Conservation (phyloP, 75 land plant genomes). For the Selaginella tamariscina region DNA sequence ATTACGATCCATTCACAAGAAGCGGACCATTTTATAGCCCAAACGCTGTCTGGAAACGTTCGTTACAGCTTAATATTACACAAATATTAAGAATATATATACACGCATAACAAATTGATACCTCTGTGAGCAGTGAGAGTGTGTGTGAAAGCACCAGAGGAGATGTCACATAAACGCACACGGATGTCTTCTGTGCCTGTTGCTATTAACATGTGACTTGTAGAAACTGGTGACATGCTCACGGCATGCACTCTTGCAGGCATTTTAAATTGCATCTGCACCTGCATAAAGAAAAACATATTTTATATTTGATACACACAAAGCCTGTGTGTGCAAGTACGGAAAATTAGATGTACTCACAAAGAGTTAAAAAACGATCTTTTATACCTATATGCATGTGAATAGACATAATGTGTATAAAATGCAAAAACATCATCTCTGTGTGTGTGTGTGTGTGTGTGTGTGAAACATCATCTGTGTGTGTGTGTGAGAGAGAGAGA, state of each 20-base stretch:
- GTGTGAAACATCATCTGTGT: no score
- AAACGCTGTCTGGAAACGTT: constrained; percentile 57
- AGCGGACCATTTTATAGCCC: constrained; percentile 84
- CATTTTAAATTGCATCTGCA: constrained; percentile 73
- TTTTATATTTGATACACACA: not conserved
- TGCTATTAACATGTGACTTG: constrained; percentile 86
- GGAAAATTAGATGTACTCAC: no score
- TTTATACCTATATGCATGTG: no score
- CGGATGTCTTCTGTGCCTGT: constrained; percentile 86
- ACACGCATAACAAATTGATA: no score
- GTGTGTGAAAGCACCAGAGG: constrained; percentile 90
- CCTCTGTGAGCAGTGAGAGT: constrained; percentile 91
- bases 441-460: no score
- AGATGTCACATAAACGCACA: constrained; percentile 85
- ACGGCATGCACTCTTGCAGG: constrained; percentile 74
- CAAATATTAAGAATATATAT: not conserved
- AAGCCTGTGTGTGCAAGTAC: no score
- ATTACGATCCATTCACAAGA: constrained; percentile 77
- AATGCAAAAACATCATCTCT: no score
- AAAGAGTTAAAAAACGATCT: no score
- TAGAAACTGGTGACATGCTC: constrained; percentile 76
- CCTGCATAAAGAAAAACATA: constrained; percentile 27
- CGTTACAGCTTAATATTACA: constrained; percentile 11
- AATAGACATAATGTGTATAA: no score
- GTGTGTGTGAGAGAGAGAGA: no score